Evolutionary conservation across 2,329 filamentous ascomycete species (phyloP).

Genomic region (Fusarium decemcellulare): DNA sequence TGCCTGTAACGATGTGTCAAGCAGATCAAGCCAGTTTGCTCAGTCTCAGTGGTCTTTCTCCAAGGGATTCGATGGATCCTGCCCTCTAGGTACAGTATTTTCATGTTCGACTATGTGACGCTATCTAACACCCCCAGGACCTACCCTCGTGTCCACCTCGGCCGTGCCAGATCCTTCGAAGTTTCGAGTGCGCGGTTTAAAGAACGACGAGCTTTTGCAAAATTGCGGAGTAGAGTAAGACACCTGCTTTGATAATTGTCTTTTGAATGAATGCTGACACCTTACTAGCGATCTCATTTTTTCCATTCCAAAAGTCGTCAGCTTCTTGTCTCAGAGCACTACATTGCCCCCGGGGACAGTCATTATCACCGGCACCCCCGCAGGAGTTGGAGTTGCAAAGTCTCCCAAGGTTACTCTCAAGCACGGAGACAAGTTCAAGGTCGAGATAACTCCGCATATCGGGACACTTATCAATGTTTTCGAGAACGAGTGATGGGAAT

Average conservation of each 20-base stretch:
- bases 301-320: conserved; percentile 60
- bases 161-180: conserved; percentile 58
- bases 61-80: conserved; percentile 70
- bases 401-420: conserved; percentile 55
- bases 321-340: conserved; percentile 60
- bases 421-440: conserved; percentile 58
- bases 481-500: conserved; percentile 25
- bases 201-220: conserved; percentile 68
- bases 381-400: conserved; percentile 57
- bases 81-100: conserved; percentile 56
- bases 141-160: conserved; percentile 62
- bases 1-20: conserved; percentile 72
- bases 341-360: conserved; percentile 58
- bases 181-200: conserved; percentile 58
- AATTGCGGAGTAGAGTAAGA: conserved; percentile 53
- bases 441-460: conserved; percentile 60
- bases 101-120: background rate
- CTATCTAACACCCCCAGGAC: conserved; percentile 51
- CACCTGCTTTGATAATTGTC: background rate
- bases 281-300: conserved; percentile 67
- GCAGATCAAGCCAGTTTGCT: conserved; percentile 35
- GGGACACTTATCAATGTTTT: conserved; percentile 56
- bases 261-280: conserved; percentile 15
- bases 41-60: conserved; percentile 57
- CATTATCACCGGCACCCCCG: conserved; percentile 61